Evolutionary conservation across 345 rosid genomes (phyloP).

Genomic region (Eucalyptus albens): DNA sequence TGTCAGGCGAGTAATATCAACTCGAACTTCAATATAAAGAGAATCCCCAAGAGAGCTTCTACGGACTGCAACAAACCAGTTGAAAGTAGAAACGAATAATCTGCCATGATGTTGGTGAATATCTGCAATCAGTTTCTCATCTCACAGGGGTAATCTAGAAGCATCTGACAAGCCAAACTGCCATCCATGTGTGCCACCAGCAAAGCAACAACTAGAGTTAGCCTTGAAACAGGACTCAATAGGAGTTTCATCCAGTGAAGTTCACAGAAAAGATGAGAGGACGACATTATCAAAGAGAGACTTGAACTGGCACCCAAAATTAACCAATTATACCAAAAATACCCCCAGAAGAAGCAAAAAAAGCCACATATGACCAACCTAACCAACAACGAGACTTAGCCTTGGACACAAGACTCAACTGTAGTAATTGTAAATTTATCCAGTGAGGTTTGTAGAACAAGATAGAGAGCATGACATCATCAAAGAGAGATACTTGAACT

Average conservation of each 20-base stretch:
- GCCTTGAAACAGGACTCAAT: no score
- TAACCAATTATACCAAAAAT: not conserved
- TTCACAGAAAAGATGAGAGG: not conserved
- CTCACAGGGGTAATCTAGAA: not conserved
- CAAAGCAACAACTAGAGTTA: no score
- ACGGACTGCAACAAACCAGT: not conserved
- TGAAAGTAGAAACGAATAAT: not conserved
- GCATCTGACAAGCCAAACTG: not conserved
- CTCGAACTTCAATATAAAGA: not conserved
- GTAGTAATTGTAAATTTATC: not conserved
- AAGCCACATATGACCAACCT: not conserved
- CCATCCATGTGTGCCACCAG: not conserved
- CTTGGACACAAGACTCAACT: not conserved
- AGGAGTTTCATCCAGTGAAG: not conserved
- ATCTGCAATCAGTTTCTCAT: not conserved
- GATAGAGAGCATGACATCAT: not conserved
- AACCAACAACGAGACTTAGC: not conserved
- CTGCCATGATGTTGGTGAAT: not conserved
- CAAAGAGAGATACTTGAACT: not conserved
- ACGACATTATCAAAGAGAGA: not conserved
- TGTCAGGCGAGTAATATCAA: not conserved
- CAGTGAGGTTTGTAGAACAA: not conserved
- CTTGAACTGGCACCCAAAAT: not conserved
- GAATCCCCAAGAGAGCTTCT: not conserved
- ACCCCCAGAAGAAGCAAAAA: not conserved